Base-by-base conservation (phyloP, 1,284 basidiomycete genomes). In the Cutaneotrichosporon sp. region DNA sequence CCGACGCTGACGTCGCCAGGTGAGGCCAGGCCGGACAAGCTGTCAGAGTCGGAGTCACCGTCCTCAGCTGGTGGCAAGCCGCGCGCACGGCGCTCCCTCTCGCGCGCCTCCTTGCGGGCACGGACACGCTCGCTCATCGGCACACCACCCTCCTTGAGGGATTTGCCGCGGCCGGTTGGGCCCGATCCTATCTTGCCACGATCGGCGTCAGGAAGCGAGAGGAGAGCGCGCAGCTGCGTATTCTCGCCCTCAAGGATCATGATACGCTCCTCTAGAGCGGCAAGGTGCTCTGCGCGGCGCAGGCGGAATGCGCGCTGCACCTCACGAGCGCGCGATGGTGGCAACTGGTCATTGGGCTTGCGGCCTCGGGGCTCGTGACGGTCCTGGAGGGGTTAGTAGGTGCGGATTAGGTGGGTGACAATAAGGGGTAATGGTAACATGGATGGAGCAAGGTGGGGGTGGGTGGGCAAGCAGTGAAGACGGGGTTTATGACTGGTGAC, bases 271-370 rank as follows among this genome's bases (percentile, higher is more conserved):
- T 95, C 92, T 63, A 95, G 82, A 58, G 89, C 87, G 81, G 90
- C 87, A 61, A 96, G 85, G 80, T 95, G 92, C 66, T 92, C 91
- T 66, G 91, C 91, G 72, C 92, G 87, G 69, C 93, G 85, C 31
- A 92, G 91, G 71, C 92, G 86, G 82, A 96, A 97, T 4, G 92
- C 92, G 70, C 92, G 84, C 80, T 97, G 92, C 36, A 96, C 92
- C 76, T 96, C 92, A 63, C 92, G 84, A 34, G 93, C 92, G 67
- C 92, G 88, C 75, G 94, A 94, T 40, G 92, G 92, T 68, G 92
- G 92, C 47, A 95, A 86, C 75, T 90, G 90, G 81, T 94, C 90
- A 82, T 95, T 94, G 78, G 91, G 86, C 79, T 94, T 94, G 74
- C 92, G 87, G 67, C 92, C 92, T 72, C 92, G 88, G 16, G 77